Percentiles rank a stretch among this genome's conserved stretches.
phyloP scores from a whole-genome alignment of 2,329 filamentous ascomycete species.

The Elsinoe batatas region DNA sequence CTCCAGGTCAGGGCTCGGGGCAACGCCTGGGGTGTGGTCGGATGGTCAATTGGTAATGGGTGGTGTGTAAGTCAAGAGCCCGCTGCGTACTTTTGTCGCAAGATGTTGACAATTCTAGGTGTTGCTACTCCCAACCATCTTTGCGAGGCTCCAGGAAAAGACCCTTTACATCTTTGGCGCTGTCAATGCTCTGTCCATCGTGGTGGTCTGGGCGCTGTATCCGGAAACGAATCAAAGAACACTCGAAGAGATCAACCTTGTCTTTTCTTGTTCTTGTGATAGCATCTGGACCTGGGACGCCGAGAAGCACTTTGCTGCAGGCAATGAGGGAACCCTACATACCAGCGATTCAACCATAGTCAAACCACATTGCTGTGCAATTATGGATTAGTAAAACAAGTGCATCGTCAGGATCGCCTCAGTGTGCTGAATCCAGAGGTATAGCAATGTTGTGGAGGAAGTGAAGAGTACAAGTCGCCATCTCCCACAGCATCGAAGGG shows the following conservation, averaged over 20 bases:
- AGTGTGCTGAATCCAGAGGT: too few species aligned
- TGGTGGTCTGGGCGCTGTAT: conserved; percentile 64
- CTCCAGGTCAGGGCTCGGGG: conserved; percentile 61
- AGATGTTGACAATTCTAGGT: conserved; percentile 23
- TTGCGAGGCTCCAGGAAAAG: conserved; percentile 55
- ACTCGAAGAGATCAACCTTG: conserved; percentile 63
- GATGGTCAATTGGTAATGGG: conserved; percentile 67
- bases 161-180: conserved; percentile 65
- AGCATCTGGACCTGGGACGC: conserved; percentile 63
- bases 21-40: conserved; percentile 66
- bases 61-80: conserved; percentile 30
- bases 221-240: conserved; percentile 59
- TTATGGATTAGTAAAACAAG: too few species aligned
- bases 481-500: too few species aligned
- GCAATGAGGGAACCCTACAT: too few species aligned
- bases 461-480: too few species aligned
- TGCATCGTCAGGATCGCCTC: too few species aligned
- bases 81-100: background rate
- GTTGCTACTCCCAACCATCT: conserved; percentile 42
- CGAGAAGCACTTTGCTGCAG: conserved; percentile 43
- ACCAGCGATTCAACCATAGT: too few species aligned
- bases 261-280: conserved; percentile 58
- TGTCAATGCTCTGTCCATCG: conserved; percentile 55
- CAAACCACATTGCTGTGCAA: too few species aligned
- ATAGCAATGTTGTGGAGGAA: background rate